Percentiles rank a stretch among this genome's conserved stretches.
Conservation (phyloP, 164 flowering plant genomes). For the Kingdonia uniflora region DNA sequence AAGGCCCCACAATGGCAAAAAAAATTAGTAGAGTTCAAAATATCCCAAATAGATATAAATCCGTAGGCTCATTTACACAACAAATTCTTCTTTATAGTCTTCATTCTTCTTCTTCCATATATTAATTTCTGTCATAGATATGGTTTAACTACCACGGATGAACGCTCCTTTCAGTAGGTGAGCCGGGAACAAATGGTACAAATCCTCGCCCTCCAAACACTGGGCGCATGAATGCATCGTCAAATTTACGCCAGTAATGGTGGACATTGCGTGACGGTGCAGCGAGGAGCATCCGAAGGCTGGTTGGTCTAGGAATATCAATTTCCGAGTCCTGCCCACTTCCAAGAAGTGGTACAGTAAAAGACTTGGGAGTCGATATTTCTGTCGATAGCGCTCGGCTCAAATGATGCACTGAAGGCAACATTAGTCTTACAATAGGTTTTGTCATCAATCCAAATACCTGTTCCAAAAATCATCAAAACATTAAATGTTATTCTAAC, state of each 20-base stretch:
- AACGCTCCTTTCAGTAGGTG: constrained; percentile 48
- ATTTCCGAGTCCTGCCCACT: constrained; percentile 37
- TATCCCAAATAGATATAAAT: not conserved
- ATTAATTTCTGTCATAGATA: not conserved
- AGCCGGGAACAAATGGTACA: constrained; percentile 63
- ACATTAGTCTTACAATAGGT: constrained; percentile 54
- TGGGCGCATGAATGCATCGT: constrained; percentile 79
- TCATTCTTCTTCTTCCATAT: not conserved
- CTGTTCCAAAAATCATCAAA: constrained; percentile 13
- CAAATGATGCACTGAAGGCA: constrained; percentile 33
- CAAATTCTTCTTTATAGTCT: not conserved
- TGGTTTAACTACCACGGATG: not conserved
- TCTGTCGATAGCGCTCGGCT: constrained; percentile 34
- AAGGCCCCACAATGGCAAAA: too few species aligned
- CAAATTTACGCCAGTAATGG: constrained; percentile 81
- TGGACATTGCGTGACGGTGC: constrained; percentile 64
- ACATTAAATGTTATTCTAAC: not conserved
- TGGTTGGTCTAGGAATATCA: constrained; percentile 39
- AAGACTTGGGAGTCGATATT: constrained; percentile 53
- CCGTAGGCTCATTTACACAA: not conserved
- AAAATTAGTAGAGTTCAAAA: too few species aligned
- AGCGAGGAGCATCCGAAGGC: constrained; percentile 50
- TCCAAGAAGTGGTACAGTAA: constrained; percentile 50
- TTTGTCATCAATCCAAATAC: constrained; percentile 78
- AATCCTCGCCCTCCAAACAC: constrained; percentile 93